Evolutionary conservation across 2,329 filamentous ascomycete species (phyloP).

Genomic region (Corinectria fuckeliana): DNA sequence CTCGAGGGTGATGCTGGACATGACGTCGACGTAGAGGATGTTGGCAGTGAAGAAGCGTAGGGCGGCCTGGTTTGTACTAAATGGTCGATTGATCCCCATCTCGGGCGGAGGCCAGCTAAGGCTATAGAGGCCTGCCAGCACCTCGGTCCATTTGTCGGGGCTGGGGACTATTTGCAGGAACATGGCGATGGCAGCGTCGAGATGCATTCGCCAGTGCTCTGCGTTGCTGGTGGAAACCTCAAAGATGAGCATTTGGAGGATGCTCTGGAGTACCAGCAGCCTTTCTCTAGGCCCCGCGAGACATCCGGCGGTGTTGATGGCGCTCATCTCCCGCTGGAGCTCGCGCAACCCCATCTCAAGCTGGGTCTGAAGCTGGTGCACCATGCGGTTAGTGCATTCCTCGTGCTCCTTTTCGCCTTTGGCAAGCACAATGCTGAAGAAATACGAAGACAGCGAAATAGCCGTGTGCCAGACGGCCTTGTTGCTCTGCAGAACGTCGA

Average conservation of each 20-base stretch:
- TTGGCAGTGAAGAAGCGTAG: constrained; percentile 55
- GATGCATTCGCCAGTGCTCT: constrained; percentile 58
- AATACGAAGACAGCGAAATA: constrained; percentile 63
- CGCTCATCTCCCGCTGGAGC: constrained; percentile 51
- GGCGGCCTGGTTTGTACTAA: constrained; percentile 54
- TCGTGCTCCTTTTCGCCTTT: constrained; percentile 42
- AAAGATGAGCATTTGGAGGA: constrained; percentile 61
- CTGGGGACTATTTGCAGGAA: constrained; percentile 54
- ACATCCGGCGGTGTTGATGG: constrained; percentile 42
- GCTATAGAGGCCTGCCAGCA: constrained; percentile 41
- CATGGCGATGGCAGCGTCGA: constrained; percentile 56
- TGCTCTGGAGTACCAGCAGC: constrained; percentile 55
- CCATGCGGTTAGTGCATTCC: constrained; percentile 45
- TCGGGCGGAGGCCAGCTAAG: constrained; percentile 44
- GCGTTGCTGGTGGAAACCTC: constrained; percentile 55
- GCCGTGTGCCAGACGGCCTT: constrained; percentile 64
- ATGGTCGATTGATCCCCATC: constrained; percentile 44
- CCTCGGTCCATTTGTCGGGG: constrained; percentile 46
- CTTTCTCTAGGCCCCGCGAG: constrained; percentile 42
- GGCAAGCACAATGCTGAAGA: constrained; percentile 56
- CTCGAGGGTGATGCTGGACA: constrained; percentile 55
- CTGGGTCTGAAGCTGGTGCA: constrained; percentile 50
- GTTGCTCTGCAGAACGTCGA: constrained; percentile 63
- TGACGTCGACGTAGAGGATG: constrained; percentile 57
- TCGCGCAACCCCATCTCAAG: constrained; percentile 53